Evolutionary conservation across 2,329 filamentous ascomycete species (phyloP), one percentile per base, ranked within the genome.

Genomic region (Sporothrix variecibatus): DNA sequence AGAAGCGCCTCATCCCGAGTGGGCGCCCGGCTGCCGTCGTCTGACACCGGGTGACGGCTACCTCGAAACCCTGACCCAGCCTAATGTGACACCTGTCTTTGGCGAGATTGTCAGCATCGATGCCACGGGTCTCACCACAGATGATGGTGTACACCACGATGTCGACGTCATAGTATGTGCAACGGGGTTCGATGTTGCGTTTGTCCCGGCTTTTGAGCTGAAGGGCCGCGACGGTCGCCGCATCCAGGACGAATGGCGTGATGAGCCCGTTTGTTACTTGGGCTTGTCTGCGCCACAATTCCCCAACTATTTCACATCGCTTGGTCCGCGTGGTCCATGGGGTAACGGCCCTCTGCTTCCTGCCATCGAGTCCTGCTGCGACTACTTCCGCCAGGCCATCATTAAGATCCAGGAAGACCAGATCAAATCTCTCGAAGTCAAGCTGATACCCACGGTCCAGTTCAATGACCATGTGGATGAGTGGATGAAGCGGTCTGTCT

Each of bases 311-410:
- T 69, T 69, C 15, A 51, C 26, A 2, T 31, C 11, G 23, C 46
- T 49, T 12, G 65, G 65, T 1, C 65, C 65, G 0, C 40, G 46
- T 12, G 65, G 40, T 12, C 65, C 65, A 1, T 31, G 23, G 26
- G 65, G 65, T 23, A 49, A 69, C 9, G 65, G 65, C 12, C 28
- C 65, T 20, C 40, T 69, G 12, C 40, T 69, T 15, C 65, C 65
- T 4, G 43, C 43, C 8, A 51, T 51, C 26, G 65, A 69, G 26
- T n/a, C 26, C 12, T 12, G 28, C 8, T 51, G 40, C n/a, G 43
- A 69, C 23, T 69, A 69, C 62, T 43, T 65, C 34, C 34, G 34
- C 8, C 62, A 43, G 20, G 38, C 38, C 7, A 43, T 65, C 2
- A 2, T 26, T n/a, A 69, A 65, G 34, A 43, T 43, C 20, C 62